Percentiles rank a stretch among this genome's conserved stretches.
Conservation (phyloP, 2,329 filamentous ascomycete species). For the Colletotrichum scovillei region DNA sequence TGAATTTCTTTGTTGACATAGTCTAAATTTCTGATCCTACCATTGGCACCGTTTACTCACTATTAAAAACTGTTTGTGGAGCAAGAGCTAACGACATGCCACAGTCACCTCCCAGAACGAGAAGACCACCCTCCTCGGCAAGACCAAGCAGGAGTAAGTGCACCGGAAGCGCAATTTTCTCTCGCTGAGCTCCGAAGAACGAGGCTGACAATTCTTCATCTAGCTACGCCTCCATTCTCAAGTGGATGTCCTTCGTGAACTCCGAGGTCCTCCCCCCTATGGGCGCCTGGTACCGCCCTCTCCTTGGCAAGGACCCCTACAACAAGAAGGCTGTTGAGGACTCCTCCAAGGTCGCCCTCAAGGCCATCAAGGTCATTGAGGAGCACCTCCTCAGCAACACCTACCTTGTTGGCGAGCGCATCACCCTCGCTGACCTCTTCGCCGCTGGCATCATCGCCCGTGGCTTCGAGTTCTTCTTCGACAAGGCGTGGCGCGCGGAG, state of each 20-base stretch:
- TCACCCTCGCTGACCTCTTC: slow-evolving; percentile 97
- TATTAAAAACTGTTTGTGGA: slow-evolving; percentile 14
- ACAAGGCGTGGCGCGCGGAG: slow-evolving; percentile 85
- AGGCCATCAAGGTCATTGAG: slow-evolving; percentile 80
- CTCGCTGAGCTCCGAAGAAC: slow-evolving; percentile 13
- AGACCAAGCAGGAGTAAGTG: slow-evolving; percentile 98
- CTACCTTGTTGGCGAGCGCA: slow-evolving; percentile 96
- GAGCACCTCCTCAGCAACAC: slow-evolving; percentile 92
- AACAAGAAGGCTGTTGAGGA: slow-evolving; percentile 99
- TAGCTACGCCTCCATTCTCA: slow-evolving; percentile 93
- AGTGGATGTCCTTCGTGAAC: slow-evolving; percentile 99
- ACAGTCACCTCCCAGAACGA: slow-evolving; percentile 99
- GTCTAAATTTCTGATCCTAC: slow-evolving; percentile 82
- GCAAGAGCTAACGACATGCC: slow-evolving; percentile 44
- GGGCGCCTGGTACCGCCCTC: slow-evolving; percentile 86
- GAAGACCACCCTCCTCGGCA: slow-evolving; percentile 98
- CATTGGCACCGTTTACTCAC: slow-evolving; percentile 41
- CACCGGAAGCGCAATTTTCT: background rate
- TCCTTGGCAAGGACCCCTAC: slow-evolving; percentile 85
- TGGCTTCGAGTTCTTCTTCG: slow-evolving; percentile 94
- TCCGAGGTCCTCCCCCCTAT: slow-evolving; percentile 80
- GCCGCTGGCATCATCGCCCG: slow-evolving; percentile 81
- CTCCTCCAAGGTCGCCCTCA: slow-evolving; percentile 73
- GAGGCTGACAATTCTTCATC: slow-evolving; percentile 39
- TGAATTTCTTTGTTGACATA: slow-evolving; percentile 85